Base-by-base conservation (phyloP, 108 stramenopile species). In the Cyclotella distinguenda region DNA sequence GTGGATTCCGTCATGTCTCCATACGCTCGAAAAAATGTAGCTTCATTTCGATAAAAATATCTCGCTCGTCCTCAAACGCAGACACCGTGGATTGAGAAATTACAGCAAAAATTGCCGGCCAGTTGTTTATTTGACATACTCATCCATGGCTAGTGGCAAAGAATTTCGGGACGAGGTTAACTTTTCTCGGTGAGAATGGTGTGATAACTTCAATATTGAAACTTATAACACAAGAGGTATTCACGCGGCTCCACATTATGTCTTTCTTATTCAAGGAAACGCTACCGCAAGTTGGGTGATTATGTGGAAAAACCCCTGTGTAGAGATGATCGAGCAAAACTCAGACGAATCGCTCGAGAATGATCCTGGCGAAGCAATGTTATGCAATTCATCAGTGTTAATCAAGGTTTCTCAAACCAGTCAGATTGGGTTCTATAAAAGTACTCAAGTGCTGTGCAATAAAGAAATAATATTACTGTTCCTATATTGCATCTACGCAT, bases 111-210 rank as follows among this genome's bases (percentile, higher is more conserved):
- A 53, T 25, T 64, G 70, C 48, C 85, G 93, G 16, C 90, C 93
- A n/a, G 82, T 91, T 39, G 80, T 91, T 12, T 94, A 94, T 50
- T 84, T 90, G 65, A 94, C 93, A 7, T 94, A 91, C 77, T 83
- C 91, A 21, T 80, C 81, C 10, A 64, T 77, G 8, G 68, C 59
- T 27, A 84, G 81, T 36, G 80, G 81, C 9, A 87, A 82, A 69
- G 90, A 89, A 53, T 91, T 90, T 70, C 68, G 81, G 15, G 93
- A 94, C 66, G 68, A 73, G 13, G 90, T 90, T 40, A 94, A 94
- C 68, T 94, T 94, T 73, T 83, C 84, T 2, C 8, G 38, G 38
- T 38, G 12, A 38, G 12, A 10, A 38, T 38, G 8, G 38, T 12
- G 12, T 10, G 12, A 38, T 38, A 38, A n/a, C n/a, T n/a, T n/a